A percentile compares a stretch with the other conserved stretches of the same genome.
Evolutionary conservation across 202 grass and related monocot species (phyloP).

Genomic region (Zoysia matrella): DNA sequence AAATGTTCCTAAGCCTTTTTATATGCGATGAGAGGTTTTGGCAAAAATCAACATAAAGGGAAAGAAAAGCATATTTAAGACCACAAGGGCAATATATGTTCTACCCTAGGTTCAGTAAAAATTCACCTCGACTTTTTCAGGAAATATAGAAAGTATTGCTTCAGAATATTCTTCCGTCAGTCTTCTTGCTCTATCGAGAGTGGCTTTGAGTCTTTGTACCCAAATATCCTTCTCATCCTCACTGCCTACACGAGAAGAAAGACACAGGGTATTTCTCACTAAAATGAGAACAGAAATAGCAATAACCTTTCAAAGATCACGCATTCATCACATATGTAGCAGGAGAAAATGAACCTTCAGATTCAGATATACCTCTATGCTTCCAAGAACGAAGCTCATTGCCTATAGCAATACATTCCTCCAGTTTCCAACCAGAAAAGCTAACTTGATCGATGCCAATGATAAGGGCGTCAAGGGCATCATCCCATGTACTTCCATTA

Average conservation of each 20-base stretch:
- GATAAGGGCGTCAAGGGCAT: slow-evolving; percentile 77
- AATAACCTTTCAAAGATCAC: slow-evolving; percentile 13
- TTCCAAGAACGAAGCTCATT: slow-evolving; percentile 89
- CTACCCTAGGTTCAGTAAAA: not conserved
- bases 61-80: slow-evolving; percentile 1
- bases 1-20: not conserved
- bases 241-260: slow-evolving; percentile 54
- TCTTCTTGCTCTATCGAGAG: slow-evolving; percentile 89
- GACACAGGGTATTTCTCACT: slow-evolving; percentile 18
- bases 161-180: slow-evolving; percentile 97
- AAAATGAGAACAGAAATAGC: slow-evolving; percentile 7
- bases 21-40: not conserved
- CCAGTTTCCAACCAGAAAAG: slow-evolving; percentile 86
- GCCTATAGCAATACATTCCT: slow-evolving; percentile 83
- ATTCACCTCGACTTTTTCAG: slow-evolving; percentile 83
- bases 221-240: slow-evolving; percentile 93
- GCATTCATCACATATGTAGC: slow-evolving; percentile 14
- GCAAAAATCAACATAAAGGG: not conserved
- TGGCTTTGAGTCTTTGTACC: slow-evolving; percentile 88
- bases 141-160: slow-evolving; percentile 86
- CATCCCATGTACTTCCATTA: slow-evolving; percentile 65
- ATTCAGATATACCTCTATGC: slow-evolving; percentile 71
- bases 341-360: slow-evolving; percentile 61
- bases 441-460: slow-evolving; percentile 79
- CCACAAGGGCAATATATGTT: not conserved